phyloP scores from a whole-genome alignment of 2,329 filamentous ascomycete genomes.

The Fusarium sp. region DNA sequence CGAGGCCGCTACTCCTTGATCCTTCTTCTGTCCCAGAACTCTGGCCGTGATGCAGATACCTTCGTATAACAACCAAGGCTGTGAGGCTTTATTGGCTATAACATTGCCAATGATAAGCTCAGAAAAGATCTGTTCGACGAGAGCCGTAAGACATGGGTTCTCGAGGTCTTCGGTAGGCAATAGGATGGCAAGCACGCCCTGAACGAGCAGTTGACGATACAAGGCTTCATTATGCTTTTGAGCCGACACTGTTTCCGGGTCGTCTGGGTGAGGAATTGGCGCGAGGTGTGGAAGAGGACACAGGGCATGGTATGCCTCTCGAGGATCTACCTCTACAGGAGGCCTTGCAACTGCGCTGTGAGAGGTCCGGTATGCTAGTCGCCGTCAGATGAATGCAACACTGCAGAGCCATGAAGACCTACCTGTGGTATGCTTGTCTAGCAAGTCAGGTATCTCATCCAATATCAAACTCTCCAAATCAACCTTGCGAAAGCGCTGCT shows the following conservation, averaged over 20 bases:
- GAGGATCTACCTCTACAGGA: slow-evolving; percentile 70
- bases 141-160: slow-evolving; percentile 83
- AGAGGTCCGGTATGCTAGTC: slow-evolving; percentile 77
- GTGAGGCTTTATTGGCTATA: slow-evolving; percentile 80
- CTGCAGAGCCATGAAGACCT: slow-evolving; percentile 36
- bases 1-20: slow-evolving; percentile 25
- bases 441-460: slow-evolving; percentile 85
- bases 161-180: slow-evolving; percentile 92
- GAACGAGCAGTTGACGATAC: slow-evolving; percentile 89
- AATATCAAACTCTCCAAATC: slow-evolving; percentile 85
- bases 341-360: slow-evolving; percentile 66
- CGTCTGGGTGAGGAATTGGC: slow-evolving; percentile 73
- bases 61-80: slow-evolving; percentile 92
- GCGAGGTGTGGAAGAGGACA: slow-evolving; percentile 83
- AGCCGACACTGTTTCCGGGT: slow-evolving; percentile 61
- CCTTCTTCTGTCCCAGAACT: slow-evolving; percentile 50
- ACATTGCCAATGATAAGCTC: slow-evolving; percentile 89
- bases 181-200: slow-evolving; percentile 82
- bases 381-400: slow-evolving; percentile 31
- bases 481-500: slow-evolving; percentile 83
- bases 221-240: slow-evolving; percentile 81
- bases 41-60: slow-evolving; percentile 77
- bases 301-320: slow-evolving; percentile 83
- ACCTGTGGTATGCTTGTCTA: slow-evolving; percentile 86
- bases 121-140: slow-evolving; percentile 88